Evolutionary conservation across 2,329 filamentous ascomycete species (phyloP), one percentile per base, ranked within the genome.

Genomic region (Trichoderma semiorbis): DNA sequence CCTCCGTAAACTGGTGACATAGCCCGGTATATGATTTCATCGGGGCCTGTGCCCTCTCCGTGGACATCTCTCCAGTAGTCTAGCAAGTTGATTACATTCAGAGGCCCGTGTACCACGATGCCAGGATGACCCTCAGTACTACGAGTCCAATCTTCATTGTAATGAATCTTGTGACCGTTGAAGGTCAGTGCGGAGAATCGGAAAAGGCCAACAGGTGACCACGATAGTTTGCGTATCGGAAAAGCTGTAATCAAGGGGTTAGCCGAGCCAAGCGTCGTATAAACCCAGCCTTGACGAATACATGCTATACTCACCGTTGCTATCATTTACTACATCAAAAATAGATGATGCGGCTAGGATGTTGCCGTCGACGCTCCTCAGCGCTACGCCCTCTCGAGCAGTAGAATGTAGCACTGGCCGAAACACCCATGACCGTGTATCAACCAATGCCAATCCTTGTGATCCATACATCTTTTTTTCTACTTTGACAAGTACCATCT

Each of bases 91-190:
- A 93, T 91, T 28, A 95, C 84, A 39, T 91, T 92, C 73, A 97
- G 82, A 1, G 94, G 93, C 0, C 93, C 94, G 76, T 97, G 94
- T 34, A 97, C 93, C 12, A 97, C 88, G 6, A 92, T 80, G 18
- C 89, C 87, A 0, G 88, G 87, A 76, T 96, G 92, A 0, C 90
- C 90, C 79, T 96, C 91, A 8, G 91, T 84, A 6, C 85, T 82
- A 6, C 84, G 84, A 16, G 89, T 88, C 84, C 92, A 95, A 14
- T 84, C 78, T 28, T 87, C 85, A 77, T 94, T 92, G 75, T 95
- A 91, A 80, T 97, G 94, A 69, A 97, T 97, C 75, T 89, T 90
- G 80, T 97, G 94, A 0, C 89, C 93, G 78, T 97, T 97, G 83
- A 94, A 94, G 0, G 93, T 97, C 53, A 97, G 83, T 0, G 93